These are phyloP conservation scores for Pleoardoris graminearum DNA, from an alignment of 2,329 filamentous ascomycete species.

Conservation along the genomic window DNA sequence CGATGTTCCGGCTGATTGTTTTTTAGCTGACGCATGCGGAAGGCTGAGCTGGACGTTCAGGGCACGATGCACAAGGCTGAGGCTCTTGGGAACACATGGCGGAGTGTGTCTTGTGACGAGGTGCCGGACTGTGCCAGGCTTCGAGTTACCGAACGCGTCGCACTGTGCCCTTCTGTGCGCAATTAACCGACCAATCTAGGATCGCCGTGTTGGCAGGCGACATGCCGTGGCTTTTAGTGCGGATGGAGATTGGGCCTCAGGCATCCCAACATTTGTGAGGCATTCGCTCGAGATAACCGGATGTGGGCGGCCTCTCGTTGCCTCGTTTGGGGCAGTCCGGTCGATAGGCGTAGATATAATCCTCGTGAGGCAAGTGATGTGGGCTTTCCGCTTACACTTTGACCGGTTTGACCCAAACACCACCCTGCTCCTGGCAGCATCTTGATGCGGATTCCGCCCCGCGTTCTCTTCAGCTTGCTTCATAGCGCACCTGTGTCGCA, in stretches of 20 bases:
- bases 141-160: conserved; percentile 1
- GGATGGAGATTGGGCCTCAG: conserved; percentile 2
- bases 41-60: background rate
- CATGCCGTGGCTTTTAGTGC: conserved; percentile 1
- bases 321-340: background rate
- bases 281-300: background rate
- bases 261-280: conserved; percentile 6
- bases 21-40: background rate
- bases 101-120: conserved; percentile 1
- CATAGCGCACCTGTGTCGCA: background rate
- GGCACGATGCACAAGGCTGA: conserved; percentile 1
- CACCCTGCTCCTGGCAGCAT: background rate
- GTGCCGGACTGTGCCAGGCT: background rate
- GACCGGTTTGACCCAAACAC: background rate
- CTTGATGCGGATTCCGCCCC: too few species aligned
- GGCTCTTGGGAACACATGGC: background rate
- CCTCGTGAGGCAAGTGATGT: background rate
- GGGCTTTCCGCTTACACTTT: background rate
- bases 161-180: background rate
- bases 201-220: background rate
- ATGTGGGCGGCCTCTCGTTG: background rate
- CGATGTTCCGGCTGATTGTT: background rate
- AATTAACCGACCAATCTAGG: background rate
- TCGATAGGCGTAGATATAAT: background rate
- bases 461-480: background rate